Evolutionary conservation across 495 filamentous ascomycete genomes (phyloP).

Genomic region (Aspergillus funiculosus): DNA sequence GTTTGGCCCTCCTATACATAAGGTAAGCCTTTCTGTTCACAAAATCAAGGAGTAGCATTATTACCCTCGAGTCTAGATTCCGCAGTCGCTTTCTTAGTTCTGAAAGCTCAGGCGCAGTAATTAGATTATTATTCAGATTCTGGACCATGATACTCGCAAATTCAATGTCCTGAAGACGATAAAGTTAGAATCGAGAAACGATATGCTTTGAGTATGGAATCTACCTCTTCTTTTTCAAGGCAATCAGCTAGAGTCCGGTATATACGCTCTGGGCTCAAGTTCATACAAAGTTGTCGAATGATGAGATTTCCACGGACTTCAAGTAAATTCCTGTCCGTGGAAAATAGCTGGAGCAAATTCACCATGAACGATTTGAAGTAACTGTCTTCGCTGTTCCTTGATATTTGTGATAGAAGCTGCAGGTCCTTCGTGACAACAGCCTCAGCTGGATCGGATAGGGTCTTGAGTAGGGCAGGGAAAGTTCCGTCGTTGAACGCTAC

Average conservation of each 20-base stretch:
- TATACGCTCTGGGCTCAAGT: constrained; percentile 87
- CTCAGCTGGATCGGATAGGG: constrained; percentile 90
- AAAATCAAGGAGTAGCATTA: not conserved
- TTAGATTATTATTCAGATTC: constrained; percentile 97
- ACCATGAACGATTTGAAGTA: constrained; percentile 99
- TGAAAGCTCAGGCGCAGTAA: constrained; percentile 90
- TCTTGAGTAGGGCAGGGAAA: constrained; percentile 94
- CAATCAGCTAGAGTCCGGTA: constrained; percentile 95
- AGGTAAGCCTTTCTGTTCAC: constrained; percentile 10
- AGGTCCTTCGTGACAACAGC: constrained; percentile 93
- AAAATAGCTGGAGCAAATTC: constrained; percentile 89
- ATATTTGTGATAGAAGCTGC: constrained; percentile 92
- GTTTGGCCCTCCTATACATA: constrained; percentile 72
- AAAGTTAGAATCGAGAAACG: constrained; percentile 10
- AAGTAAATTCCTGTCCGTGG: constrained; percentile 82
- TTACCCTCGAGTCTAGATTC: constrained; percentile 79
- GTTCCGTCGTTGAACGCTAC: constrained; percentile 95
- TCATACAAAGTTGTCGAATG: constrained; percentile 90
- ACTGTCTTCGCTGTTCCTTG: constrained; percentile 89
- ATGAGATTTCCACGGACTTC: constrained; percentile 94
- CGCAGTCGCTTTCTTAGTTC: constrained; percentile 85
- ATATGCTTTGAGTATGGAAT: constrained; percentile 6
- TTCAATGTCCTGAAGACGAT: constrained; percentile 64
- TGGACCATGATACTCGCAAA: constrained; percentile 99
- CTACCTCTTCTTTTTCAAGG: constrained; percentile 87